Base-by-base conservation (phyloP, 164 flowering plant genomes). In the Nymphaea thermarum region DNA sequence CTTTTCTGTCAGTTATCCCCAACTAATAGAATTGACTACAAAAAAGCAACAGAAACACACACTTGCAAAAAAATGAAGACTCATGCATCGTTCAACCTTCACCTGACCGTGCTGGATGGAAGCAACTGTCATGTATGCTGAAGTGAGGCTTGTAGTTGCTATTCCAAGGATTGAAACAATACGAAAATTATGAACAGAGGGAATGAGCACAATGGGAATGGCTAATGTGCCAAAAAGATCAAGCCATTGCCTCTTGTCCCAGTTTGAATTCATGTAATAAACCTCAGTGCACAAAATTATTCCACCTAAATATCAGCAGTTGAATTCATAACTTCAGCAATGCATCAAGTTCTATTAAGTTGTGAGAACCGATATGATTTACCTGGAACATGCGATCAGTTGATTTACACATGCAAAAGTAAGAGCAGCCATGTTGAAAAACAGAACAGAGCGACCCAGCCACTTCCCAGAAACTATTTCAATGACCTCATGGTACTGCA, bases 311-410 rank as follows among this genome's bases (percentile, higher is more conserved):
- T 60, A 5, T 60, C 63, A 60, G 63, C 6, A 60, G 1, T 6
- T 7, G 15, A 60, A 5, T 60, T 18, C 15, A 60, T 60, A 16
- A 15, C 5, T 45, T 10, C 11, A 45, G 53, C 53, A 45, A 45
- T 10, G 11, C 53, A 45, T 45, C 11, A 5, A 45, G 7, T 45
- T 45, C 53, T 5, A 45, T 45, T 10, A 45, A 45, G 53, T 5
- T 45, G 11, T 5, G 53, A 45, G 7, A 45, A 45, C 11, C 11
- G 11, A 45, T 25, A 45, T 45, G 11, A 45, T 66, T 47, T 47
- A 69, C 71, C 71, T 69, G 17, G 71, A 63, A 47, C 71, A 69
- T 42, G 71, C 71, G 42, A 69, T 69, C 36, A 69, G 71, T 51
- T 69, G 71, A 55, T 62, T 15, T 16, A 70, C 67, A 11, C 63